These are phyloP conservation scores for Cadophora malorum DNA, from an alignment of 2,329 filamentous ascomycete species.

Conservation along the genomic window DNA sequence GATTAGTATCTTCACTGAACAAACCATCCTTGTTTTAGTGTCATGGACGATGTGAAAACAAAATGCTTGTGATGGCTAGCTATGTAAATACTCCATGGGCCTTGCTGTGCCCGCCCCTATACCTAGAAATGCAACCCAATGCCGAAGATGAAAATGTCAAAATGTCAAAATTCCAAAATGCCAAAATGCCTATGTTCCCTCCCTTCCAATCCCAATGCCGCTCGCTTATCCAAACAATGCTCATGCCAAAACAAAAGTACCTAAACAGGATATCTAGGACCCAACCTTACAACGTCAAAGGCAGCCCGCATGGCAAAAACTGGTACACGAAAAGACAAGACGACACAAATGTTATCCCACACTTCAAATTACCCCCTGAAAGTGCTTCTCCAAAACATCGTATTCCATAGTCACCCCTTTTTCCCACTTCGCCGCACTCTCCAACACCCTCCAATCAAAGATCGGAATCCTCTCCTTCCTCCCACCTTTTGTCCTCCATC, in stretches of 20 bases:
- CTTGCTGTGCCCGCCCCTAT: not conserved
- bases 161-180: not conserved
- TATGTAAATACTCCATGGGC: too few relatives aligned
- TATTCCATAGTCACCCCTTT: slow-evolving; percentile 43
- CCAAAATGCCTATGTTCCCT: not conserved
- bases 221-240: not conserved
- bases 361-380: slow-evolving; percentile 19
- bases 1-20: too few relatives aligned
- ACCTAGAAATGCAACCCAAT: not conserved
- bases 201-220: not conserved
- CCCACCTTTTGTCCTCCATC: slow-evolving; percentile 43
- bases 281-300: not conserved
- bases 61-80: too few relatives aligned
- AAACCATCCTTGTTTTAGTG: too few relatives aligned
- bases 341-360: not conserved
- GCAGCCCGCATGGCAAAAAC: not conserved
- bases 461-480: slow-evolving; percentile 32
- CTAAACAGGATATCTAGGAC: not conserved
- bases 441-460: slow-evolving; percentile 50
- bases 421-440: slow-evolving; percentile 51
- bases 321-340: not conserved
- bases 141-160: not conserved
- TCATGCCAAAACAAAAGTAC: not conserved
- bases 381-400: slow-evolving; percentile 33
- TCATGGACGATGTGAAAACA: too few relatives aligned